Base-by-base conservation (phyloP, 1,284 basidiomycete species). In the Albatrellus sp. region DNA sequence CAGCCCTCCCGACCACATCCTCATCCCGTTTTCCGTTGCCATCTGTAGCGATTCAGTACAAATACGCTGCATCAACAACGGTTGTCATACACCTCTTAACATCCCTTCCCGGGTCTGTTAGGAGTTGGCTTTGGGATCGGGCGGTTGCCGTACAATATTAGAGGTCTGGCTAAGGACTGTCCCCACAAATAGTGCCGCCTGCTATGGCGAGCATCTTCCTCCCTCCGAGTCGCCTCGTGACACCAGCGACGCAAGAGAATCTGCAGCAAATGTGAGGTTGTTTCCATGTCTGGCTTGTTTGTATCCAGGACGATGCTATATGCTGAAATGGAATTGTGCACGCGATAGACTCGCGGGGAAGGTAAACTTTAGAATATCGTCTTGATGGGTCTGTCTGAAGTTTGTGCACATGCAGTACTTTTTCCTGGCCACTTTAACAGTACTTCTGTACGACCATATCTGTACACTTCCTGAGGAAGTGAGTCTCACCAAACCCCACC, bases 391-490 rank as follows among this genome's bases (percentile, higher is more conserved):
- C 17, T 11, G 24, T 24, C 24, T 24, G 24, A 24, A 24, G 24
- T 7, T 3, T 28, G 9, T 30, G 20, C 19, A 8, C 32, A 14
- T 20, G 3, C 40, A 52, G 51, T 52, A 51, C 29, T 46, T 51
- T 44, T 52, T 52, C 39, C 46, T 52, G 5, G 43, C 41, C 5
- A 42, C 43, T n/a, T 40, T 51, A 32, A 51, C 47, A 4, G 39
- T 51, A 28, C 34, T 52, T 31, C 28, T 52, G 19, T 52, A 49
- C 28, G 51, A 52, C 24, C 51, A 52, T 30, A 5, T 46, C 7
- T 14, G 45, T 11, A 52, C 47, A 2, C 32, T 52, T 20, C 42
- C 50, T 4, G 47, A 43, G 6, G 50, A 52, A 47, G 51, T 52
- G 17, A 9, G 42, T 24, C 24, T 24, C 24, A 24, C 24, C 24